A percentile compares a stretch with the other conserved stretches of the same genome.
Conservation (phyloP, 169 alveolate species). For the Plasmodium coatneyi region DNA sequence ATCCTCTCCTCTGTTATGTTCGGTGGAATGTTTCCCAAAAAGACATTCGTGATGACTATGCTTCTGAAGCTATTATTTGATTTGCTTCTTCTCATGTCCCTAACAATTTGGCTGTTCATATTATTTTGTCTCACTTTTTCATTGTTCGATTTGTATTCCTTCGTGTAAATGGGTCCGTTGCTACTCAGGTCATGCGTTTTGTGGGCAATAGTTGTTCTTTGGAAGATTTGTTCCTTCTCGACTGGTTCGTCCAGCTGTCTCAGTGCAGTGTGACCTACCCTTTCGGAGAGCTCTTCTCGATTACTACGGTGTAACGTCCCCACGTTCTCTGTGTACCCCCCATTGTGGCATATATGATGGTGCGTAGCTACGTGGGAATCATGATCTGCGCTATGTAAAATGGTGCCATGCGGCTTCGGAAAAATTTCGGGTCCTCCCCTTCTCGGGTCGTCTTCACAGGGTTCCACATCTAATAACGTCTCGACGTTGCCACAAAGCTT, state of each 20-base stretch:
- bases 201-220: background rate
- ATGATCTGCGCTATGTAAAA: background rate
- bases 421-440: background rate
- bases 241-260: background rate
- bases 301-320: background rate
- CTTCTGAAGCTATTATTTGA: constrained; percentile 20
- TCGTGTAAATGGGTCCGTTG: background rate
- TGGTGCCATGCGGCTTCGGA: background rate
- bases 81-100: constrained; percentile 27
- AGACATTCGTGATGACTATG: constrained; percentile 76
- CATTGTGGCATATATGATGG: constrained; percentile 13
- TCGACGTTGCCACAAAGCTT: background rate
- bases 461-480: constrained; percentile 5
- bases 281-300: background rate
- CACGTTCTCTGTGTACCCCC: background rate
- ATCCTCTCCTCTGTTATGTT: constrained; percentile 79
- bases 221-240: background rate
- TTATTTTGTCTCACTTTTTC: constrained; percentile 34
- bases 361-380: constrained; percentile 3
- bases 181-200: background rate
- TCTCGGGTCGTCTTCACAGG: constrained; percentile 16
- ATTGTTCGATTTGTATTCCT: constrained; percentile 13
- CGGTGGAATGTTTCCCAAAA: constrained; percentile 87
- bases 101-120: constrained; percentile 29
- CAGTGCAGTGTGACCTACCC: background rate